Percentiles rank a stretch among this genome's conserved stretches.
phyloP scores from a whole-genome alignment of 352 stramenopile genomes.

The Globisporangium rhizosaccharum region DNA sequence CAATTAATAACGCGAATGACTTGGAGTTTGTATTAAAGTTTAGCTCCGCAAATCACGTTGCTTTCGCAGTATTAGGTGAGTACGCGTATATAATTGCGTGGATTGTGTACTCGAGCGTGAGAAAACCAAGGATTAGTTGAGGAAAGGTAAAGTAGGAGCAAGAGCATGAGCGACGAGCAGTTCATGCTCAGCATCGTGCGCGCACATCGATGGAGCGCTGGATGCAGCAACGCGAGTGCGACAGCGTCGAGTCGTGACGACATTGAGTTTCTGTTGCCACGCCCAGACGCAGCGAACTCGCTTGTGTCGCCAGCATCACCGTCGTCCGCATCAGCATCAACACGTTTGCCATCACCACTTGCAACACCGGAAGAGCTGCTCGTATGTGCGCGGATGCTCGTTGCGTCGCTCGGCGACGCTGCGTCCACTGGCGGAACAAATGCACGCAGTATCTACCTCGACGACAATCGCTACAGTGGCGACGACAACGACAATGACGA shows the following conservation, averaged over 20 bases:
- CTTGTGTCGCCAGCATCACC: background rate
- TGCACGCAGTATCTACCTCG: slow-evolving; percentile 7
- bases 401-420: slow-evolving; percentile 14
- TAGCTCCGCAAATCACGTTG: no score
- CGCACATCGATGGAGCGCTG: slow-evolving; percentile 11
- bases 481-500: slow-evolving; percentile 25
- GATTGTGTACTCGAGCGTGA: no score
- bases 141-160: background rate
- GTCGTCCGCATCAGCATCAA: background rate
- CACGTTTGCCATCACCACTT: background rate
- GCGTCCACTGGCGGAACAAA: background rate
- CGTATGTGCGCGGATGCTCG: slow-evolving; percentile 18
- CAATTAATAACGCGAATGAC: no score
- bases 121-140: background rate
- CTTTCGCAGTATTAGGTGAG: no score
- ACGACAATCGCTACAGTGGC: slow-evolving; percentile 17
- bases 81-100: no score
- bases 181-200: slow-evolving; percentile 19
- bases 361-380: slow-evolving; percentile 20
- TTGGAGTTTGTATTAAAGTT: no score
- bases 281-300: background rate
- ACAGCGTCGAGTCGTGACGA: slow-evolving; percentile 11
- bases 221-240: slow-evolving; percentile 5
- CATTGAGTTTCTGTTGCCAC: slow-evolving; percentile 22
- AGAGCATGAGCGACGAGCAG: slow-evolving; percentile 1